A percentile compares a stretch with the other conserved stretches of the same genome.
These are phyloP conservation scores for Pythium utonaiense DNA, from an alignment of 352 stramenopile genomes.

Conservation along the genomic window DNA sequence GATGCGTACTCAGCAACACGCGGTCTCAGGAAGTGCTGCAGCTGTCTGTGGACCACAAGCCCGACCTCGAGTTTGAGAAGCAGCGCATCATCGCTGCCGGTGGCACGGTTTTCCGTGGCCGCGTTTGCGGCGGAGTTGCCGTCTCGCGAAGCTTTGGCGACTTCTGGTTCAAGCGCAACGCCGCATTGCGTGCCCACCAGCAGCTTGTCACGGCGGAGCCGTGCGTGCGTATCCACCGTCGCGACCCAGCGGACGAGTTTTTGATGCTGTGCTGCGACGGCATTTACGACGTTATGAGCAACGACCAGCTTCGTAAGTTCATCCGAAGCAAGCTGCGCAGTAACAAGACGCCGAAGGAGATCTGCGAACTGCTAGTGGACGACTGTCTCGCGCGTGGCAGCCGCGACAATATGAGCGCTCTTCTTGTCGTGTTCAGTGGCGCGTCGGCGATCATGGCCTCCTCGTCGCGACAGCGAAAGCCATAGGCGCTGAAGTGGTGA, in stretches of 20 bases:
- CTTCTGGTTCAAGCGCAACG: slow-evolving; percentile 88
- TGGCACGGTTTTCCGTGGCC: slow-evolving; percentile 79
- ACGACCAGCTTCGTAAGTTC: slow-evolving; percentile 92
- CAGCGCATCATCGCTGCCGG: slow-evolving; percentile 80
- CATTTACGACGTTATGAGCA: slow-evolving; percentile 94
- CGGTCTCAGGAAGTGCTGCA: slow-evolving; percentile 70
- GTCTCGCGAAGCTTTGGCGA: slow-evolving; percentile 86
- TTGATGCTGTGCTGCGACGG: slow-evolving; percentile 91
- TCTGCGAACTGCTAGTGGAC: slow-evolving; percentile 76
- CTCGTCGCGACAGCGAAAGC: slow-evolving; percentile 21
- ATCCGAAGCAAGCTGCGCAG: slow-evolving; percentile 75
- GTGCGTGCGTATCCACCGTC: slow-evolving; percentile 71
- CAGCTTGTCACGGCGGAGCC: slow-evolving; percentile 85
- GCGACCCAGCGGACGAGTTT: slow-evolving; percentile 87
- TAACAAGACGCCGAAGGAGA: slow-evolving; percentile 53
- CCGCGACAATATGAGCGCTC: slow-evolving; percentile 86
- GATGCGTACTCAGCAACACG: slow-evolving; percentile 77
- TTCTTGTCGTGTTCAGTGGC: slow-evolving; percentile 76
- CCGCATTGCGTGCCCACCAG: slow-evolving; percentile 69
- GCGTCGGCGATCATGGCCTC: slow-evolving; percentile 15
- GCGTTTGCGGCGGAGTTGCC: slow-evolving; percentile 80
- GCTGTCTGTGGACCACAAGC: slow-evolving; percentile 85
- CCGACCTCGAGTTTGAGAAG: slow-evolving; percentile 82
- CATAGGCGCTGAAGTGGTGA: slow-evolving; percentile 16
- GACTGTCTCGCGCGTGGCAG: slow-evolving; percentile 78